These are phyloP conservation scores for Hericium erinaceus DNA, from an alignment of 768 basidiomycete genomes.

Conservation along the genomic window DNA sequence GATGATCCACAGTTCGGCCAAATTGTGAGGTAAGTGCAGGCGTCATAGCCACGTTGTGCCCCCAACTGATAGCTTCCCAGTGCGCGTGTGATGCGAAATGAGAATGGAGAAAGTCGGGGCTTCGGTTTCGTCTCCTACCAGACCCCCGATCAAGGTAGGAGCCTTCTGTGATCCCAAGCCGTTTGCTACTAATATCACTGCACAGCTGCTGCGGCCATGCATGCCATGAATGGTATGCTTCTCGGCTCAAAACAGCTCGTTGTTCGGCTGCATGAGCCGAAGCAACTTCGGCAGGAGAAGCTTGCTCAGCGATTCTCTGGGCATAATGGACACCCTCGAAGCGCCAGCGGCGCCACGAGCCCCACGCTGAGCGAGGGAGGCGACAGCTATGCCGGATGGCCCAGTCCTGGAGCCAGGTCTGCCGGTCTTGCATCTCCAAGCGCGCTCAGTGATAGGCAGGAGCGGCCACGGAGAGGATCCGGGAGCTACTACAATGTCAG, in stretches of 20 bases:
- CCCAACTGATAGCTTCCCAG: slow-evolving; percentile 27
- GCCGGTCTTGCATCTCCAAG: slow-evolving; percentile 48
- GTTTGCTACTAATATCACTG: background rate
- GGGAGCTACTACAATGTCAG: slow-evolving; percentile 82
- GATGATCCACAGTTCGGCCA: slow-evolving; percentile 56
- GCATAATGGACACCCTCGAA: slow-evolving; percentile 73
- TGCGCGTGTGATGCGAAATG: slow-evolving; percentile 89
- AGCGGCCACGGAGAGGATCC: slow-evolving; percentile 65
- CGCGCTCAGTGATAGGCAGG: slow-evolving; percentile 42
- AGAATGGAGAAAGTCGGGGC: slow-evolving; percentile 69
- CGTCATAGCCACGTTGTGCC: background rate
- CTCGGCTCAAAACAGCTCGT: slow-evolving; percentile 72
- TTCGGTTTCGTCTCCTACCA: slow-evolving; percentile 91
- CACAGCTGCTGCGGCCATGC: slow-evolving; percentile 63
- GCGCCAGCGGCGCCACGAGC: slow-evolving; percentile 76
- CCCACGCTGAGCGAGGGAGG: slow-evolving; percentile 77
- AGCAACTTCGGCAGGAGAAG: slow-evolving; percentile 85
- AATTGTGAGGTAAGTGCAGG: slow-evolving; percentile 64
- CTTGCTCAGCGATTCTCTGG: slow-evolving; percentile 70
- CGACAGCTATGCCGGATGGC: slow-evolving; percentile 65
- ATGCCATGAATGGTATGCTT: slow-evolving; percentile 68
- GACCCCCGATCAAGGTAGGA: slow-evolving; percentile 68
- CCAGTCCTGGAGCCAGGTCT: slow-evolving; percentile 56
- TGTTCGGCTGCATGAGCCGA: slow-evolving; percentile 85
- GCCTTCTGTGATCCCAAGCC: background rate